These are phyloP conservation scores for Apiospora sp. DNA, from an alignment of 2,329 filamentous ascomycete genomes.

Conservation along the genomic window DNA sequence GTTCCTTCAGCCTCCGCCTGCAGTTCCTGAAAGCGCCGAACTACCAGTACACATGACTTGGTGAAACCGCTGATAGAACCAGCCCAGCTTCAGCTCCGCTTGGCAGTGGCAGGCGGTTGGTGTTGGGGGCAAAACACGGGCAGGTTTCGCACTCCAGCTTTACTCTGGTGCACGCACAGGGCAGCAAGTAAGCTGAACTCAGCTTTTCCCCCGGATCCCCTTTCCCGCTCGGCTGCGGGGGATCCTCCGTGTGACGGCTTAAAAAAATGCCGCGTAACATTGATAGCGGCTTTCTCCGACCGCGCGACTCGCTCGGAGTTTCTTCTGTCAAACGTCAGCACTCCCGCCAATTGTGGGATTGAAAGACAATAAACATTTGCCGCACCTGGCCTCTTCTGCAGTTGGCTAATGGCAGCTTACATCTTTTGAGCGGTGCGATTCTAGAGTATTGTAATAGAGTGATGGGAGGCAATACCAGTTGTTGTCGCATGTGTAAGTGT, in stretches of 20 bases:
- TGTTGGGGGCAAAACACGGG: not conserved
- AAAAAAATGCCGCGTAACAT: not conserved
- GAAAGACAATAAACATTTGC: not conserved
- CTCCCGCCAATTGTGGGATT: not conserved
- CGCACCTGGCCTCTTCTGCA: not conserved
- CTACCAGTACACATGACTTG: too few relatives aligned
- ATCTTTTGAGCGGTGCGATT: too few relatives aligned
- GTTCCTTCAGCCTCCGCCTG: too few relatives aligned
- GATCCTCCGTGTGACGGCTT: not conserved
- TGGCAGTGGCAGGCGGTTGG: too few relatives aligned
- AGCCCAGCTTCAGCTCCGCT: too few relatives aligned
- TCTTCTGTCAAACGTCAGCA: not conserved
- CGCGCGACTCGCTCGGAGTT: not conserved
- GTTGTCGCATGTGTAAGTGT: too few relatives aligned
- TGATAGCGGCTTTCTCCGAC: not conserved
- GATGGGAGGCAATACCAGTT: too few relatives aligned
- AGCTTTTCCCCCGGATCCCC: not conserved
- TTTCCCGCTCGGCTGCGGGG: not conserved
- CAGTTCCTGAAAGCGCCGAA: too few relatives aligned
- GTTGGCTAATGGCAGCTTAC: not conserved
- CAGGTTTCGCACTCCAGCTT: not conserved
- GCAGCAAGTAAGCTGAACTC: not conserved
- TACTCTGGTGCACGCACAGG: not conserved
- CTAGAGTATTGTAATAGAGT: too few relatives aligned
- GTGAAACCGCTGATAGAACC: too few relatives aligned